phyloP scores from a whole-genome alignment of 805 yeast species.

The Kodamaea neixiangensis region DNA sequence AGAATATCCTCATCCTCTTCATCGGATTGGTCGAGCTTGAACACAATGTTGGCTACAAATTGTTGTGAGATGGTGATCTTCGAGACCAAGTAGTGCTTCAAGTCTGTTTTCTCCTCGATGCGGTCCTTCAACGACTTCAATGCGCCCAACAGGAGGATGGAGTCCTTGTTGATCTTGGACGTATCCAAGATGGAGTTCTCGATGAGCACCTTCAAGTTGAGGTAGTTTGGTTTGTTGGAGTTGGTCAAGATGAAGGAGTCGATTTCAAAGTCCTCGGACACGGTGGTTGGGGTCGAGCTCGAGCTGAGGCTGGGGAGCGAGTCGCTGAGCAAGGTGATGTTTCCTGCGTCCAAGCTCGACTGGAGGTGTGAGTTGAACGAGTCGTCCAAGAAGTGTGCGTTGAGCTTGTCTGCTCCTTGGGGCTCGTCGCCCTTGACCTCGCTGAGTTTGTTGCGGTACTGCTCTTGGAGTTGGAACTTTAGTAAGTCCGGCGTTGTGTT shows the following conservation, averaged over 20 bases:
- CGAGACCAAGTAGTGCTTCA: constrained; percentile 30
- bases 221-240: constrained; percentile 30
- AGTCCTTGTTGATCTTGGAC: constrained; percentile 33
- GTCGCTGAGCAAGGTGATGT: constrained; percentile 14
- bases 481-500: constrained; percentile 46
- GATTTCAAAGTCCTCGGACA: constrained; percentile 19
- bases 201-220: constrained; percentile 44
- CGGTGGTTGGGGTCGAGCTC: constrained; percentile 22
- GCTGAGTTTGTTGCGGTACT: constrained; percentile 28
- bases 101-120: constrained; percentile 32
- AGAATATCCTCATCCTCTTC: constrained; percentile 16
- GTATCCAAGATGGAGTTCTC: constrained; percentile 47
- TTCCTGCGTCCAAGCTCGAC: constrained; percentile 28
- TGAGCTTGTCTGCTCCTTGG: constrained; percentile 11
- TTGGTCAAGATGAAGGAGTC: constrained; percentile 18
- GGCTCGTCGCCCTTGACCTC: constrained; percentile 11
- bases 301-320: constrained; percentile 16
- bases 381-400: constrained; percentile 27
- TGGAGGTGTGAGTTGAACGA: constrained; percentile 40
- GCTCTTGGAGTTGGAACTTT: constrained; percentile 46
- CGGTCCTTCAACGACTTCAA: constrained; percentile 29
- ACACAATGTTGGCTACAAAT: constrained; percentile 31
- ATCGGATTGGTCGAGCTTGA: constrained; percentile 42
- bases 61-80: constrained; percentile 35
- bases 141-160: constrained; percentile 32